Evolutionary conservation across 225 moss, liverwort and hornwort genomes (phyloP), one percentile per base, ranked within the genome.

Genomic region (Thuidium tamariscinum): DNA sequence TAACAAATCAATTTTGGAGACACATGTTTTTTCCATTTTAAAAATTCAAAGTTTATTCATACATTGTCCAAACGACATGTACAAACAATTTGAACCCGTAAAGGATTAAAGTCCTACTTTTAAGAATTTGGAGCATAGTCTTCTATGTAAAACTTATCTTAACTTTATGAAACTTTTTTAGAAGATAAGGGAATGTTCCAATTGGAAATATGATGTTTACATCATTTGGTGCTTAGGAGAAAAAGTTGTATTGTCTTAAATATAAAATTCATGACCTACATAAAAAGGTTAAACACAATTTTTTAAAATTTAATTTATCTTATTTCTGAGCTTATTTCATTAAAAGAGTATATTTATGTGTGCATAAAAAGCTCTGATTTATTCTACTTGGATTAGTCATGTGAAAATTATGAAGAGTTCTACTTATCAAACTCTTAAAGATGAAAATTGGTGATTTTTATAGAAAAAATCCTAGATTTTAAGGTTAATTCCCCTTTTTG

Each of bases 201-300:
- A 48, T 2, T 48, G 0, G 2, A 73, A 48, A 48, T 11, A 20
- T 20, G 12, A 48, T 11, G 0, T 12, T 48, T 19, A 30, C 30
- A 30, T 48, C 6, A 30, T 48, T 48, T 48, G 19, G 7, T 48
- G 6, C 6, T 19, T 0, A 30, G 3, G 30, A 48, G 0, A 30
- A 73, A 48, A 30, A 18, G 1, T 10, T 27, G 7, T 18, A 6
- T 5, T 2, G 0, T 46, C 30, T 30, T 18, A 18, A 46, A 72
- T 0, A 46, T 0, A 17, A 18, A 72, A 17, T 10, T 1, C 5
- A 16, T 17, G 2, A 17, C 5, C 7, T 0, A 29, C 29, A 71
- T 5, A 0, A 1, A 44, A 29, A 2, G 16, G n/a, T n/a, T n/a
- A n/a, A n/a, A n/a, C n/a, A n/a, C n/a, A n/a, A n/a, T n/a, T n/a